Evolutionary conservation across 805 yeast species (phyloP).

Genomic region (Candida easanensis): DNA sequence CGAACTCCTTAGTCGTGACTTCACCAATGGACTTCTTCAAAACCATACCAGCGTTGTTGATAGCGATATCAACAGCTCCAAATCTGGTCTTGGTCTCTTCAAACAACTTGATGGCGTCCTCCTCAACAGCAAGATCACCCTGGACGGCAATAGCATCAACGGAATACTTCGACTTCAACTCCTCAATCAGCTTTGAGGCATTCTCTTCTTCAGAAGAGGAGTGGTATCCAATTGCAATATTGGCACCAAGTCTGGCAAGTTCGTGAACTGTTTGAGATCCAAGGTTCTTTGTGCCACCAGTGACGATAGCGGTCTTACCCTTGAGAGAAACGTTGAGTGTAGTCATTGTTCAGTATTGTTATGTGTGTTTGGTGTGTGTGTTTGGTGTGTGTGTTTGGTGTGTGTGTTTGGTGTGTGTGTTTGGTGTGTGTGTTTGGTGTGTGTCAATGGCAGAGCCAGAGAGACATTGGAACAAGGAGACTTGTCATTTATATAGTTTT

Average conservation of each 20-base stretch:
- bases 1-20: conserved; percentile 53
- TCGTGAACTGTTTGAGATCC: conserved; percentile 53
- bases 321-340: conserved; percentile 26
- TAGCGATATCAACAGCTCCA: conserved; percentile 58
- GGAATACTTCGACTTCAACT: conserved; percentile 34
- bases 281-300: conserved; percentile 63
- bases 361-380: no score
- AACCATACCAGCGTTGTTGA: conserved; percentile 66
- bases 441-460: no score
- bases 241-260: conserved; percentile 52
- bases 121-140: conserved; percentile 32
- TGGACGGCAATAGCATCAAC: conserved; percentile 33
- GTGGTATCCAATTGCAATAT: conserved; percentile 55
- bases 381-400: no score
- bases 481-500: no score
- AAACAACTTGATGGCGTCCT: conserved; percentile 43
- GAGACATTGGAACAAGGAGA: no score
- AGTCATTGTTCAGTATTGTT: conserved; percentile 18
- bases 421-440: no score
- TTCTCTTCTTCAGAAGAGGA: conserved; percentile 36
- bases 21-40: conserved; percentile 57
- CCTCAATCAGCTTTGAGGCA: conserved; percentile 37
- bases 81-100: conserved; percentile 40
- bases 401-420: neutral
- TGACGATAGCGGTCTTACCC: conserved; percentile 52